A percentile compares a stretch with the other conserved stretches of the same genome.
These are phyloP conservation scores for Phytopythium boreale DNA, from an alignment of 352 stramenopile genomes.

Conservation along the genomic window DNA sequence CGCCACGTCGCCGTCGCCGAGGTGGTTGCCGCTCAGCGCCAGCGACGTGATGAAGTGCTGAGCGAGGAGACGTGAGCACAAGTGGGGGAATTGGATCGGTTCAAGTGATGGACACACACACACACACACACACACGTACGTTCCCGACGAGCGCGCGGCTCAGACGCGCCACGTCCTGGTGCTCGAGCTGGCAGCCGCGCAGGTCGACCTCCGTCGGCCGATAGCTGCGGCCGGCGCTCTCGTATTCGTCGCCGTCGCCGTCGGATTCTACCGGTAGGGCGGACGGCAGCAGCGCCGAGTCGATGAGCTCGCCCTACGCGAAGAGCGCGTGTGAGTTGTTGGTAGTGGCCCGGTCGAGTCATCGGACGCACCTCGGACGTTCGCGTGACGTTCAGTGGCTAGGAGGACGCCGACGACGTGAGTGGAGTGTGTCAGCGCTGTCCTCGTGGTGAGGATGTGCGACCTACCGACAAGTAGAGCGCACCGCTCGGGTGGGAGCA, in stretches of 20 bases:
- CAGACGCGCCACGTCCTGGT: conserved; percentile 37
- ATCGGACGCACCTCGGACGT: background rate
- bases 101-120: too few relatives aligned
- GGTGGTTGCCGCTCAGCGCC: conserved; percentile 63
- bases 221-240: background rate
- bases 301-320: background rate
- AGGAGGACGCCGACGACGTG: background rate
- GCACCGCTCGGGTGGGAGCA: conserved; percentile 37
- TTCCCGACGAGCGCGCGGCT: conserved; percentile 44
- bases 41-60: conserved; percentile 59
- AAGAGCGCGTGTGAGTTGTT: background rate
- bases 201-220: conserved; percentile 33
- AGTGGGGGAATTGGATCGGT: background rate
- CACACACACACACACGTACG: too few relatives aligned
- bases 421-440: background rate
- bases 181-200: conserved; percentile 48
- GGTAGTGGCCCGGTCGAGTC: too few relatives aligned
- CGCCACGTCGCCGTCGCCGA: conserved; percentile 48
- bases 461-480: conserved; percentile 46
- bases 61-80: background rate
- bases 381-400: background rate
- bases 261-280: conserved; percentile 15
- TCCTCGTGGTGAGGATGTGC: too few relatives aligned
- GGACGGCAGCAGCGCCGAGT: background rate
- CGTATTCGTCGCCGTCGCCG: conserved; percentile 5